A percentile compares a stretch with the other conserved stretches of the same genome.
Evolutionary conservation across 805 yeast species (phyloP).

Genomic region (Cephaloascus albidus): DNA sequence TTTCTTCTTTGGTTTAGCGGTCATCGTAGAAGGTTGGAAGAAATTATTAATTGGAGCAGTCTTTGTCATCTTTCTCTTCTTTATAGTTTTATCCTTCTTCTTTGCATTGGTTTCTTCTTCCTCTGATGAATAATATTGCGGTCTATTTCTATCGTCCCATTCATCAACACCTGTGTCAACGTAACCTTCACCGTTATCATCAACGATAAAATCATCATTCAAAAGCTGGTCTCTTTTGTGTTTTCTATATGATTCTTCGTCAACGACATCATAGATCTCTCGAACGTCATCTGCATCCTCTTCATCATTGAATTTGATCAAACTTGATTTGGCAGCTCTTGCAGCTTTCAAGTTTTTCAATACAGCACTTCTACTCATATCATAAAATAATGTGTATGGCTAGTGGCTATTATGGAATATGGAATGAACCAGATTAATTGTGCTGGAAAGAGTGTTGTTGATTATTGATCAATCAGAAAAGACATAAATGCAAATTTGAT

Average conservation of each 20-base stretch:
- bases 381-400: constrained; percentile 12
- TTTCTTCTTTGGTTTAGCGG: constrained; percentile 24
- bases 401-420: background rate
- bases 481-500: too few relatives aligned
- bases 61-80: constrained; percentile 18
- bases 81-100: constrained; percentile 7
- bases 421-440: background rate
- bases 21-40: constrained; percentile 30
- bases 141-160: constrained; percentile 54
- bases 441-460: background rate
- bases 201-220: constrained; percentile 90
- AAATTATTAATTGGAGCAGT: constrained; percentile 42
- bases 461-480: too few relatives aligned
- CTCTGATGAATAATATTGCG: constrained; percentile 48
- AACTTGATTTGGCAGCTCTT: constrained; percentile 46
- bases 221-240: constrained; percentile 73
- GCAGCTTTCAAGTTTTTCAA: constrained; percentile 57
- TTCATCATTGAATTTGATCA: constrained; percentile 25
- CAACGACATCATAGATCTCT: constrained; percentile 80
- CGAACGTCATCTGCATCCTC: constrained; percentile 36
- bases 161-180: constrained; percentile 91
- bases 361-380: constrained; percentile 30
- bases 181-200: constrained; percentile 89
- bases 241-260: constrained; percentile 67
- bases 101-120: constrained; percentile 26